These are phyloP conservation scores for Aspergillus ustus DNA, from an alignment of 2,329 filamentous ascomycete genomes.

Conservation along the genomic window DNA sequence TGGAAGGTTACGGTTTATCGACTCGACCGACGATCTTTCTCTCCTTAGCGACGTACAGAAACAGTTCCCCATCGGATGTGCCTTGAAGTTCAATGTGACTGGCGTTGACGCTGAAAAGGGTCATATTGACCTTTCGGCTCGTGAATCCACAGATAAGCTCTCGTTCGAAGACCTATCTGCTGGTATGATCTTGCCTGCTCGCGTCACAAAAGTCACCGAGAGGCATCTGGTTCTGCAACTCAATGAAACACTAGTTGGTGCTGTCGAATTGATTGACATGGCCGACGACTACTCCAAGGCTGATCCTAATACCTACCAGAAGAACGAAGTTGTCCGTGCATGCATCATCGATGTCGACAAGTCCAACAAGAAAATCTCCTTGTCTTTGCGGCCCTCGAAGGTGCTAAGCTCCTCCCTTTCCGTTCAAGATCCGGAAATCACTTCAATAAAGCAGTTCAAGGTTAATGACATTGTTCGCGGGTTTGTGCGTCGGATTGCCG, in stretches of 20 bases:
- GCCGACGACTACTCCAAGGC: constrained; percentile 84
- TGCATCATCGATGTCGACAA: constrained; percentile 79
- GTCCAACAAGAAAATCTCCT: constrained; percentile 79
- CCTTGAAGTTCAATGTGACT: constrained; percentile 78
- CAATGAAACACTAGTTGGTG: constrained; percentile 76
- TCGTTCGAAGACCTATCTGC: constrained; percentile 73
- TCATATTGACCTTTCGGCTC: constrained; percentile 81
- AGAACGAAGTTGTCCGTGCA: constrained; percentile 87
- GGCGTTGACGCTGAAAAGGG: constrained; percentile 73
- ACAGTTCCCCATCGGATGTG: constrained; percentile 90
- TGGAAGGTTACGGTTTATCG: constrained; percentile 79
- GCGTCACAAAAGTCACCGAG: constrained; percentile 84
- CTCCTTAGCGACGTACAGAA: constrained; percentile 73
- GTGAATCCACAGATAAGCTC: constrained; percentile 65
- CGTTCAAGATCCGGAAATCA: constrained; percentile 81
- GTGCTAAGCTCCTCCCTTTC: constrained; percentile 83
- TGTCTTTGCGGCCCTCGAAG: constrained; percentile 85
- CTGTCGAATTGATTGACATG: constrained; percentile 81
- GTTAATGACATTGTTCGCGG: constrained; percentile 82
- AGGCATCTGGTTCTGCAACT: constrained; percentile 84
- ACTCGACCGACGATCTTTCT: constrained; percentile 85
- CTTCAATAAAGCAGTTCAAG: constrained; percentile 70
- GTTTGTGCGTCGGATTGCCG: constrained; percentile 87
- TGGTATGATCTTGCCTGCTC: constrained; percentile 80
- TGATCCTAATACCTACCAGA: constrained; percentile 73